A percentile compares a stretch with the other conserved stretches of the same genome.
Evolutionary conservation across 371 early-diverging fungal genomes (phyloP).

Genomic region (Batrachochytrium dendrobatidis): DNA sequence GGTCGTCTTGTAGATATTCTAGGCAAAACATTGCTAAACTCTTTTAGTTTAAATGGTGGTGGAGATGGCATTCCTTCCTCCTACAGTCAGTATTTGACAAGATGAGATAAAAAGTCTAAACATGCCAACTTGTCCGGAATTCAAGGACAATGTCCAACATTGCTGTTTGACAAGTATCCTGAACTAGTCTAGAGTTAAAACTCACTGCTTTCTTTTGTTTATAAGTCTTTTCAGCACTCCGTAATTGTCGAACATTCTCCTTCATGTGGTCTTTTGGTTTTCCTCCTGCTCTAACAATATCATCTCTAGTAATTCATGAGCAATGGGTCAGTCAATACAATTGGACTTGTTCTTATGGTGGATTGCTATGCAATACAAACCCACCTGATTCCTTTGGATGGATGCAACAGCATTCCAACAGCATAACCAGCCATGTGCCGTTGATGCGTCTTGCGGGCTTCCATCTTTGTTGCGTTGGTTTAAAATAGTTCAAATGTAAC

Average conservation of each 20-base stretch:
- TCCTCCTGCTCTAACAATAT: slow-evolving; percentile 34
- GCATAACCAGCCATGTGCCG: slow-evolving; percentile 40
- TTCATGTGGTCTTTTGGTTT: slow-evolving; percentile 40
- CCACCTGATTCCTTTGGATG: slow-evolving; percentile 34
- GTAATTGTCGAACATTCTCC: slow-evolving; percentile 30
- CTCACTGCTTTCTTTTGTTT: slow-evolving; percentile 20
- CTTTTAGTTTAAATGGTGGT: slow-evolving; percentile 7
- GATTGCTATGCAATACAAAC: neutral
- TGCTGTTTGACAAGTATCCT: too few relatives aligned
- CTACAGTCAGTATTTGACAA: neutral
- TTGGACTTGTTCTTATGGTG: neutral
- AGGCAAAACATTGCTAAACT: neutral
- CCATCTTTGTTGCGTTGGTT: too few relatives aligned
- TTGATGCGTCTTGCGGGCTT: slow-evolving; percentile 29
- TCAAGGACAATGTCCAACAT: too few relatives aligned
- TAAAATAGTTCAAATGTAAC: too few relatives aligned
- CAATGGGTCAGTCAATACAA: neutral
- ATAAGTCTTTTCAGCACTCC: slow-evolving; percentile 20
- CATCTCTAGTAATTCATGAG: slow-evolving; percentile 27
- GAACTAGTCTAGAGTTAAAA: neutral
- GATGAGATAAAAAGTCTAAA: too few relatives aligned
- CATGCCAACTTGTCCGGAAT: too few relatives aligned
- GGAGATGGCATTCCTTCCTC: neutral
- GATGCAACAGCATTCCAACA: slow-evolving; percentile 39
- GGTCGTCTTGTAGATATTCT: neutral